Conservation (phyloP, 768 basidiomycete genomes). For the Lactifluus pinguis region DNA sequence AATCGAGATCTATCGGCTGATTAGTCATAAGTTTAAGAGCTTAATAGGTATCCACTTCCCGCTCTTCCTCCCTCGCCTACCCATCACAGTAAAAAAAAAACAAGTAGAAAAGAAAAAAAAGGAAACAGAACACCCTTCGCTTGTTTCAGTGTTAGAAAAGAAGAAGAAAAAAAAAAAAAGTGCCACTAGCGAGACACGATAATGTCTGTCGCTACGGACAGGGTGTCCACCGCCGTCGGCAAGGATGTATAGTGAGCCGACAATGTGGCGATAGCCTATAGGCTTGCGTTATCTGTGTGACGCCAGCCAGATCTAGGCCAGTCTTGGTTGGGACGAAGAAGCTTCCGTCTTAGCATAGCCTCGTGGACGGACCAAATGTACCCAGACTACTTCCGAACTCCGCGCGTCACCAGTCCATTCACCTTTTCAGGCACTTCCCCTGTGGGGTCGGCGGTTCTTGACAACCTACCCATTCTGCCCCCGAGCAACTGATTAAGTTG, state of each 20-base stretch:
- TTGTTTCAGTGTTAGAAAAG: slow-evolving; percentile 1
- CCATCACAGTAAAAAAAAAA: not conserved
- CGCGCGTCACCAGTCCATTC: slow-evolving; percentile 15
- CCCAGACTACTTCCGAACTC: slow-evolving; percentile 16
- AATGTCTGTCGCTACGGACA: not conserved
- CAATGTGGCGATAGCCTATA: slow-evolving; percentile 11
- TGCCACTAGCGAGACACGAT: not conserved
- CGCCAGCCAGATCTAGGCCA: slow-evolving; percentile 16
- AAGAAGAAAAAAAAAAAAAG: not conserved
- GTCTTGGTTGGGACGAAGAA: slow-evolving; percentile 14
- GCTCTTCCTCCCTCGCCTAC: slow-evolving; percentile 21
- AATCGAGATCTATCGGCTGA: slow-evolving; percentile 34
- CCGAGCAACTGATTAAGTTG: slow-evolving; percentile 18
- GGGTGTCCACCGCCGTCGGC: slow-evolving; percentile 3
- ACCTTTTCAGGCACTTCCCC: slow-evolving; percentile 18
- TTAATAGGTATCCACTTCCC: slow-evolving; percentile 30
- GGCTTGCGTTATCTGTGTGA: slow-evolving; percentile 16
- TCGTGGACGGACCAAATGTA: slow-evolving; percentile 11
- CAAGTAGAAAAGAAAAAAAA: not conserved
- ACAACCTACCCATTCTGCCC: slow-evolving; percentile 9
- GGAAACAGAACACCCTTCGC: not conserved
- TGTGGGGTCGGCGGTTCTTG: slow-evolving; percentile 20
- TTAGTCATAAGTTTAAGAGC: slow-evolving; percentile 36
- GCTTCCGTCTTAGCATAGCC: slow-evolving; percentile 19
- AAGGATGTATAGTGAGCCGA: not conserved